Conservation (phyloP, 2,329 filamentous ascomycete species). For the Microsporum audouinii region DNA sequence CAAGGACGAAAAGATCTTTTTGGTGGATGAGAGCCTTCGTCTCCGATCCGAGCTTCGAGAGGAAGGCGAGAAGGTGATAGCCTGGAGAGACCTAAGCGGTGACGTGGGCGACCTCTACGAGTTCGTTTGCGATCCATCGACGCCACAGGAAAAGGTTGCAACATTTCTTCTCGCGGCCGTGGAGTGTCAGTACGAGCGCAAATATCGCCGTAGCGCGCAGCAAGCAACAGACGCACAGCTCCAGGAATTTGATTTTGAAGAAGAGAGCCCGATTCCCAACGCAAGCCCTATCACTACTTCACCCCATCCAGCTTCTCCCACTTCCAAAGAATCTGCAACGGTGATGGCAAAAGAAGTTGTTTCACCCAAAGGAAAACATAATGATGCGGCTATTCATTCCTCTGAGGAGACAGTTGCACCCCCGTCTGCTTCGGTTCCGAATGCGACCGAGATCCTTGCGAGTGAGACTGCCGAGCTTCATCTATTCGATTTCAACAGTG, state of each 20-base stretch:
- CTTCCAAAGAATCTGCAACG: conserved; percentile 31
- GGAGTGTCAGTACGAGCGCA: conserved; percentile 96
- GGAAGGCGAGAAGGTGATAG: conserved; percentile 72
- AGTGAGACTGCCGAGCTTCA: conserved; percentile 76
- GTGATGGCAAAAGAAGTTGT: conserved; percentile 37
- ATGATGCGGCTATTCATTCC: conserved; percentile 25
- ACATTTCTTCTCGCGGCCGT: conserved; percentile 73
- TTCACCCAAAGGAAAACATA: conserved; percentile 31
- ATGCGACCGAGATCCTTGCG: conserved; percentile 59
- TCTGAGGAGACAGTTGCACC: conserved; percentile 48
- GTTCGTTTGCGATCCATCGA: conserved; percentile 78
- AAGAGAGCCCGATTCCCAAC: conserved; percentile 49
- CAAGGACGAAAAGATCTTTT: conserved; percentile 92
- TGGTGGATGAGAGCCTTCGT: conserved; percentile 84
- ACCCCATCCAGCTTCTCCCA: conserved; percentile 23
- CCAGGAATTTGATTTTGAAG: conserved; percentile 65
- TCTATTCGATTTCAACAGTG: conserved; percentile 79
- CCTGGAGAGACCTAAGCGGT: conserved; percentile 89
- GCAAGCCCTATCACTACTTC: conserved; percentile 47
- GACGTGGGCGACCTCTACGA: conserved; percentile 94
- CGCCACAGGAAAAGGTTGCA: conserved; percentile 58
- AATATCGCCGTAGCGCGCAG: conserved; percentile 69
- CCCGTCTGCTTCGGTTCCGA: conserved; percentile 50
- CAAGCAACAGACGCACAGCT: conserved; percentile 74
- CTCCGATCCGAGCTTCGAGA: conserved; percentile 75